Evolutionary conservation across 768 basidiomycete genomes (phyloP).

Genomic region (Podaxis carcinomalis): DNA sequence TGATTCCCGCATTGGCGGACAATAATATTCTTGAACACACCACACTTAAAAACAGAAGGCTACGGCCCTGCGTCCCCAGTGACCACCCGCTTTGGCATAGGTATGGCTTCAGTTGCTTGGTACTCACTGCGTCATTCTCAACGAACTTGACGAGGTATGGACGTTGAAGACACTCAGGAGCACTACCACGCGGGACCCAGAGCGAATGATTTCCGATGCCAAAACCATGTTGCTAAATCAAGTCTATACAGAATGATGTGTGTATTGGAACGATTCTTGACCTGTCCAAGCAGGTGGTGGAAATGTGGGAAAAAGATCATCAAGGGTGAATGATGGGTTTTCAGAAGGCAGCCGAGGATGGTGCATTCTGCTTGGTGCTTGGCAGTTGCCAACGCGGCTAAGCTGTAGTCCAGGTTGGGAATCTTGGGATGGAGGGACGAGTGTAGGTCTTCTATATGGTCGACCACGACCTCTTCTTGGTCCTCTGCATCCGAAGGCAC

Average conservation of each 20-base stretch:
- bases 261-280: neutral
- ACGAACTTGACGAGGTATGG: too few relatives aligned
- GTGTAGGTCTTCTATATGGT: neutral
- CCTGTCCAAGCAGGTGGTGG: neutral
- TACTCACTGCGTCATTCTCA: too few relatives aligned
- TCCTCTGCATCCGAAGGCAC: neutral
- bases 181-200: neutral
- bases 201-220: neutral
- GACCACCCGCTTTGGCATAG: too few relatives aligned
- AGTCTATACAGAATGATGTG: neutral
- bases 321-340: neutral
- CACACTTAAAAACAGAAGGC: too few relatives aligned
- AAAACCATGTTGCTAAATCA: neutral
- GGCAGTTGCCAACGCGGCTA: neutral
- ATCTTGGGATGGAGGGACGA: neutral
- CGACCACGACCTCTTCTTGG: neutral
- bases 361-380: neutral
- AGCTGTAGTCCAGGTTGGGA: neutral
- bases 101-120: too few relatives aligned
- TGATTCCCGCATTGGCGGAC: too few relatives aligned
- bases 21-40: too few relatives aligned
- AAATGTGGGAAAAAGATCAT: neutral
- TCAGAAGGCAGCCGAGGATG: neutral
- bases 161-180: too few relatives aligned
- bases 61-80: too few relatives aligned